Percentiles rank a stretch among this genome's conserved stretches.
Conservation (phyloP, 148 eudicot genomes). For the Chenopodium formosanum region DNA sequence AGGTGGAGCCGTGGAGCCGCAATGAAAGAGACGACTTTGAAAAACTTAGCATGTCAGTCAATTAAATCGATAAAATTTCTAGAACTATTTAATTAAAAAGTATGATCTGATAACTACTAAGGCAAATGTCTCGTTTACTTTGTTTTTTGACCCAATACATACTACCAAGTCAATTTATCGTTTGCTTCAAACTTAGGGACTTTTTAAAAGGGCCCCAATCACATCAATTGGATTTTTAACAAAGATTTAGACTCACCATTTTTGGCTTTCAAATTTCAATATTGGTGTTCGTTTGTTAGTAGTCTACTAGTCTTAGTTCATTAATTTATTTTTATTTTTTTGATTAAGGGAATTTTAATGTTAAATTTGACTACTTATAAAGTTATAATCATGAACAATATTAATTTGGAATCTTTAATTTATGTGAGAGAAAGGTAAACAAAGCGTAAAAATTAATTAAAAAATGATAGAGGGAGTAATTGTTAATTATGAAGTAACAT, state of each 20-base stretch:
- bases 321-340: too few species aligned
- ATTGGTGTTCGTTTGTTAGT: neutral
- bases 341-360: too few species aligned
- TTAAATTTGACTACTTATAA: too few species aligned
- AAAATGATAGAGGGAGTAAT: too few species aligned
- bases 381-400: too few species aligned
- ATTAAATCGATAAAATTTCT: neutral
- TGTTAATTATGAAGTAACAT: too few species aligned
- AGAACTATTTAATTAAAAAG: too few species aligned
- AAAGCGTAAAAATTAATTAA: too few species aligned
- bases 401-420: too few species aligned
- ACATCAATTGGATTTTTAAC: neutral
- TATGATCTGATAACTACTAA: neutral
- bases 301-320: too few species aligned
- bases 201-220: neutral
- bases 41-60: neutral
- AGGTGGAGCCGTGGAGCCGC: neutral
- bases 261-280: neutral
- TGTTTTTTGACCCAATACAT: neutral
- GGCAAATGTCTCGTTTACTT: neutral
- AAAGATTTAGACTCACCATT: neutral
- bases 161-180: neutral
- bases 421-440: too few species aligned
- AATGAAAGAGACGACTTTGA: neutral
- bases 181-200: neutral